Conservation (phyloP, 441 rosid genomes). For the Populus hybrid region DNA sequence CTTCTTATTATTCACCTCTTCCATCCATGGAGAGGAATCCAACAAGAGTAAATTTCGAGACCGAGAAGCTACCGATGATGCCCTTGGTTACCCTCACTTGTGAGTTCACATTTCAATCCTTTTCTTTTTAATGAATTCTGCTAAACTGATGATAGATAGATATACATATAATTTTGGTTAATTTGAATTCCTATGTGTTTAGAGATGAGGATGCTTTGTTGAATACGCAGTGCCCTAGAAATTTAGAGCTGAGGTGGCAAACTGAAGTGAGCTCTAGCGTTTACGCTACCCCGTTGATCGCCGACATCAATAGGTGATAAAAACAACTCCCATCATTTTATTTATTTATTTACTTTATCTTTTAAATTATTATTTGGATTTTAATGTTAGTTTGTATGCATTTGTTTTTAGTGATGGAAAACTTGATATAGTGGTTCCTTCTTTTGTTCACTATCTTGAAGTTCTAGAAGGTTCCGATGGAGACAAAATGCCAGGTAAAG, state of each 20-base stretch:
- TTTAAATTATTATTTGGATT: not conserved
- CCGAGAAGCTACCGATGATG: conserved; percentile 80
- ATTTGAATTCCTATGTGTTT: conserved; percentile 21
- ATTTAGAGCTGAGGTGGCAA: conserved; percentile 97
- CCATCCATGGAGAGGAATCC: conserved; percentile 40
- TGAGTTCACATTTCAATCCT: conserved; percentile 30
- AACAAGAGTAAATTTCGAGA: conserved; percentile 69
- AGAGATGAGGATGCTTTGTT: conserved; percentile 90
- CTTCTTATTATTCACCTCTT: conserved; percentile 35
- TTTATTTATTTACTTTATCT: not conserved
- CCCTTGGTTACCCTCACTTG: conserved; percentile 69
- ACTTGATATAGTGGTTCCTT: conserved; percentile 95
- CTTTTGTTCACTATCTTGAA: conserved; percentile 97
- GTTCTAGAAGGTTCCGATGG: conserved; percentile 99
- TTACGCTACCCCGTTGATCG: conserved; percentile 91
- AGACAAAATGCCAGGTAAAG: conserved; percentile 92
- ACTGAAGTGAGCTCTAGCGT: conserved; percentile 98
- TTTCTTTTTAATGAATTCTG: not conserved
- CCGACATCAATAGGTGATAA: conserved; percentile 85
- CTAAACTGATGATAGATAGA: not conserved
- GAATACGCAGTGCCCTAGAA: conserved; percentile 91
- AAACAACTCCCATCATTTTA: not conserved
- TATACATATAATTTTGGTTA: not conserved
- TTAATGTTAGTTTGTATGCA: not conserved
- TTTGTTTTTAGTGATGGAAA: conserved; percentile 82